phyloP scores from a whole-genome alignment of 352 stramenopile genomes.

The Phytophthora aleatoria region DNA sequence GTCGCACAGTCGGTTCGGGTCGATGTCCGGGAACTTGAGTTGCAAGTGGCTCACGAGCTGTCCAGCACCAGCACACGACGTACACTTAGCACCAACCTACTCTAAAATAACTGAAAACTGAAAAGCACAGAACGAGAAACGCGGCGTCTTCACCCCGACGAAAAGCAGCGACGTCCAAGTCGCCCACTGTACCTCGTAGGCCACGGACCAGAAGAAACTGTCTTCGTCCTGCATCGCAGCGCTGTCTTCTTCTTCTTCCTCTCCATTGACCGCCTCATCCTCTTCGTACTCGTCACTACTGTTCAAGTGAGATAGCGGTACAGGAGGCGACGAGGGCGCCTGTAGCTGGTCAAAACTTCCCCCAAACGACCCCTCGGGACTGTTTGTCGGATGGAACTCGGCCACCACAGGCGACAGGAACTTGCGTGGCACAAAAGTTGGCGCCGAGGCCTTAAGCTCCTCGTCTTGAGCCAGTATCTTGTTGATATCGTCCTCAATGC shows the following conservation, averaged over 20 bases:
- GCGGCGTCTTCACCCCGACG: constrained; percentile 8
- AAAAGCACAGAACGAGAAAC: constrained; percentile 2
- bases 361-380: constrained; percentile 11
- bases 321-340: constrained; percentile 11
- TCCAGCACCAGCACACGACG: constrained; percentile 15
- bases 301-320: constrained; percentile 18
- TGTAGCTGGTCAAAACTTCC: constrained; percentile 9
- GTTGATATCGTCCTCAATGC: constrained; percentile 46
- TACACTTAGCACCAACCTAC: constrained; percentile 14
- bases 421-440: constrained; percentile 68
- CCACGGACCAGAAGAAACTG: constrained; percentile 87
- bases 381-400: constrained; percentile 31
- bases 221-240: constrained; percentile 69
- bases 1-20: constrained; percentile 74
- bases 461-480: constrained; percentile 43
- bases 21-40: constrained; percentile 83
- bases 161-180: constrained; percentile 7
- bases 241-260: constrained; percentile 27
- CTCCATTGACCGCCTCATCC: constrained; percentile 16
- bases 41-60: constrained; percentile 83
- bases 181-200: constrained; percentile 69
- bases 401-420: constrained; percentile 29
- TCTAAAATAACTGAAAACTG: neutral
- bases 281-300: constrained; percentile 21
- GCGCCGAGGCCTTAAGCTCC: constrained; percentile 77